Percentiles rank a stretch among this genome's conserved stretches.
Evolutionary conservation across 2,329 filamentous ascomycete species (phyloP).

Genomic region (Aureobasidium namibiae): DNA sequence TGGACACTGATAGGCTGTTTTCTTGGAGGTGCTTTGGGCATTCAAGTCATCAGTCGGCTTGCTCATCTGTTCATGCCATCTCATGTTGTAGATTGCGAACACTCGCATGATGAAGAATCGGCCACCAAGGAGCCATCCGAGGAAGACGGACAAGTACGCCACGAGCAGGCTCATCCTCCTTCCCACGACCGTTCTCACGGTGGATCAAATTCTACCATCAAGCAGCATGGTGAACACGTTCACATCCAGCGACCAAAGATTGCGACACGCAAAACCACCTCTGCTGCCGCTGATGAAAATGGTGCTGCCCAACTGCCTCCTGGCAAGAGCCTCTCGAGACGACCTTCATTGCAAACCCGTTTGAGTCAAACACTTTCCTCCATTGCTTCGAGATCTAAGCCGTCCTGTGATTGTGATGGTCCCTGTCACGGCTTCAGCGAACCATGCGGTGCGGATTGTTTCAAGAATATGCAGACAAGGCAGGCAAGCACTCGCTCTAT

Average conservation of each 20-base stretch:
- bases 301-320: background rate
- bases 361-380: conserved; percentile 39
- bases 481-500: conserved; percentile 17
- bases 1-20: conserved; percentile 64
- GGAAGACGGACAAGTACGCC: conserved; percentile 19
- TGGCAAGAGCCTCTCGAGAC: conserved; percentile 6
- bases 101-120: conserved; percentile 55
- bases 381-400: conserved; percentile 37
- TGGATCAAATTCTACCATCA: background rate
- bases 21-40: conserved; percentile 63
- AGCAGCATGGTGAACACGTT: conserved; percentile 7
- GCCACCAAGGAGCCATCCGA: conserved; percentile 39
- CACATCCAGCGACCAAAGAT: background rate
- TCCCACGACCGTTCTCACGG: conserved; percentile 9
- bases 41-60: conserved; percentile 63
- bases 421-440: conserved; percentile 56
- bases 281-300: background rate
- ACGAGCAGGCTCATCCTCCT: conserved; percentile 21
- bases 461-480: conserved; percentile 40
- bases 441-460: conserved; percentile 53
- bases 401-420: conserved; percentile 48
- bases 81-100: conserved; percentile 73
- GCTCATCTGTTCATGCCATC: conserved; percentile 69
- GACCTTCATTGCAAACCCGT: conserved; percentile 34
- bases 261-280: background rate